phyloP scores from a whole-genome alignment of 2,329 filamentous ascomycete species.

The Pseudogymnoascus sp. region DNA sequence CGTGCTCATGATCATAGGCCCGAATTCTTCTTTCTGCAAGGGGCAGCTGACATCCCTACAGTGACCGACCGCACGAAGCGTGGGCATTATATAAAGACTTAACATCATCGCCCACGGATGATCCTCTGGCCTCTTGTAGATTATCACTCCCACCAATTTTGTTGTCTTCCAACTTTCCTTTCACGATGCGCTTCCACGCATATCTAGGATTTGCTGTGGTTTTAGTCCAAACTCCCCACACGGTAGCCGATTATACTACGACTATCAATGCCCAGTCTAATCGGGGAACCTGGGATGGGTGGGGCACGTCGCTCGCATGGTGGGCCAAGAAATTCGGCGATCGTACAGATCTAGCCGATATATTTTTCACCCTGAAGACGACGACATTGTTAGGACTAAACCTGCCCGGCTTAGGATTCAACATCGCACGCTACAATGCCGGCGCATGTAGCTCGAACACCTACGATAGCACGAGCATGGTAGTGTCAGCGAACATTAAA shows the following conservation, averaged over 20 bases:
- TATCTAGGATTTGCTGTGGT: background rate
- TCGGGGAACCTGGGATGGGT: slow-evolving; percentile 38
- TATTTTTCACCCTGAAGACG: slow-evolving; percentile 34
- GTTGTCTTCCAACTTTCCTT: background rate
- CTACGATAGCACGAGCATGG: slow-evolving; percentile 30
- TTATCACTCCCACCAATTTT: background rate
- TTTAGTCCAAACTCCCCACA: background rate
- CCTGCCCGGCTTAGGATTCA: slow-evolving; percentile 35
- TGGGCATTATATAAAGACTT: background rate
- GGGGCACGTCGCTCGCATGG: slow-evolving; percentile 38
- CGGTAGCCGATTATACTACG: slow-evolving; percentile 26
- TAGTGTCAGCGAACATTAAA: slow-evolving; percentile 32
- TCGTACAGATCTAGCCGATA: slow-evolving; percentile 34
- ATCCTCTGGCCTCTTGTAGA: background rate
- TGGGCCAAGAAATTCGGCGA: slow-evolving; percentile 36
- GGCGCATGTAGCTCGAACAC: slow-evolving; percentile 34
- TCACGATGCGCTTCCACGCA: background rate
- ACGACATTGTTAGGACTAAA: slow-evolving; percentile 25
- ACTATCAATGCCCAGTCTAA: slow-evolving; percentile 29
- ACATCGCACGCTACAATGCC: slow-evolving; percentile 37
- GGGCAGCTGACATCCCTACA: background rate
- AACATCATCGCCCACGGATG: background rate
- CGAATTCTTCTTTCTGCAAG: background rate
- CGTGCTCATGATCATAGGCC: background rate
- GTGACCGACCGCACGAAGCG: background rate